These are phyloP conservation scores for Crithidia sp. DNA, from an alignment of 208 protist genomes.

Conservation along the genomic window DNA sequence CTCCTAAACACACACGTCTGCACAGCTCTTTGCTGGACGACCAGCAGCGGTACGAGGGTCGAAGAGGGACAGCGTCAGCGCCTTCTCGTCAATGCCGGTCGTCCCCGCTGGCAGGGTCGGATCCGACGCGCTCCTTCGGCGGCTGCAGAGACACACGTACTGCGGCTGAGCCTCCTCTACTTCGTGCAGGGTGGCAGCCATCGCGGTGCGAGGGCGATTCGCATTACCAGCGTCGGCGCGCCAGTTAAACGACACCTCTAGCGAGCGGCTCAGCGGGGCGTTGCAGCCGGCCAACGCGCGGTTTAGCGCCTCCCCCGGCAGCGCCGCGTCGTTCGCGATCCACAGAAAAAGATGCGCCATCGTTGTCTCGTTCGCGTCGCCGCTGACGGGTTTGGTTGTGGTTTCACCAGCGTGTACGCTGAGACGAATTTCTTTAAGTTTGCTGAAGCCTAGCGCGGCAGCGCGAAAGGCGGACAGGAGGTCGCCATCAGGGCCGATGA, in stretches of 20 bases:
- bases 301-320: constrained; percentile 9
- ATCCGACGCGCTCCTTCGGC: background rate
- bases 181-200: background rate
- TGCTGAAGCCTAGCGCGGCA: background rate
- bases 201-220: background rate
- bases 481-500: background rate
- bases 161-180: background rate
- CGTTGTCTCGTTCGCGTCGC: constrained; percentile 3
- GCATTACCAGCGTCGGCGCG: too few relatives aligned
- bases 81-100: background rate
- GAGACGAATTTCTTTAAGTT: background rate
- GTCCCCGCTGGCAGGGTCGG: background rate
- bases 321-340: constrained; percentile 9
- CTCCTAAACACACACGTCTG: constrained; percentile 1
- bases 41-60: constrained; percentile 2
- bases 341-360: constrained; percentile 27
- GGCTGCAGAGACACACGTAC: constrained; percentile 34
- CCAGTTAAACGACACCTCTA: constrained; percentile 19
- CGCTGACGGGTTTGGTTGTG: background rate
- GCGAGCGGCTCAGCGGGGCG: constrained; percentile 15
- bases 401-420: background rate
- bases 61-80: constrained; percentile 16
- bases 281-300: constrained; percentile 21
- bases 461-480: background rate
- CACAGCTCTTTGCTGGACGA: background rate